Base-by-base conservation (phyloP, 2,329 filamentous ascomycete species). In the Lizonia empirigonia region DNA sequence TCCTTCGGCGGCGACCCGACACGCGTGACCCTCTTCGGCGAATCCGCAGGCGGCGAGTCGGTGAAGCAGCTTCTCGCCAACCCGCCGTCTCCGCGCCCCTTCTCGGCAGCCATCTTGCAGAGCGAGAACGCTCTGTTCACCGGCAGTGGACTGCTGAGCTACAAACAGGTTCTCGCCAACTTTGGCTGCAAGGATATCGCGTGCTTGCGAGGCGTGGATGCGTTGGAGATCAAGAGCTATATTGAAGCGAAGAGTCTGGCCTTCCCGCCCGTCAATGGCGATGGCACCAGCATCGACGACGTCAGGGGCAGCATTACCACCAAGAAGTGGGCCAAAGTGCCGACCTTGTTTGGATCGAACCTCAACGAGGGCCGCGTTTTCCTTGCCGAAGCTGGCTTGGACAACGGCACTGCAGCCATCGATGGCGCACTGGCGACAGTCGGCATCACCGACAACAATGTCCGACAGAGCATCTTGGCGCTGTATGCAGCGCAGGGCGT, bases 1-100 rank as follows among this genome's bases (percentile, higher is more conserved):
- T 64, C 72, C 1, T 81, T 83, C 44, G 77, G 77, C 0, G 80
- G 80, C 2, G 72, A 82, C 62, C 55, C 68, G 0, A 53, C 58
- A 7, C 76, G 78, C 16, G 78, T 83, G 29, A 82, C 79, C 0
- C 71, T 82, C 7, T 66, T 68, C 18, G 64, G 63, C 2, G 58
- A 67, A 44, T 65, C 63, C 10, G 64, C 64, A 10, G 65, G 65
- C 12, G 58, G 49, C 10, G 55, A 59, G 16, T 41, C 59, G 1
- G 54, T 58, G 12, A 62, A 64, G 29, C 49, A 55, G n/a, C 35
- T 64, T 0, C 38, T 68, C 12, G 65, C 65, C 1, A 63, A 62
- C 3, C 53, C 55, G 19, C 55, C 56, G 2, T 51, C 53, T 7
- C 47, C 53, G 12, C 53, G 55, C 1, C 58, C 60, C 1, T 68